Evolutionary conservation across 768 basidiomycete species (phyloP).

Genomic region (Tylopilus cervinicoccineus): DNA sequence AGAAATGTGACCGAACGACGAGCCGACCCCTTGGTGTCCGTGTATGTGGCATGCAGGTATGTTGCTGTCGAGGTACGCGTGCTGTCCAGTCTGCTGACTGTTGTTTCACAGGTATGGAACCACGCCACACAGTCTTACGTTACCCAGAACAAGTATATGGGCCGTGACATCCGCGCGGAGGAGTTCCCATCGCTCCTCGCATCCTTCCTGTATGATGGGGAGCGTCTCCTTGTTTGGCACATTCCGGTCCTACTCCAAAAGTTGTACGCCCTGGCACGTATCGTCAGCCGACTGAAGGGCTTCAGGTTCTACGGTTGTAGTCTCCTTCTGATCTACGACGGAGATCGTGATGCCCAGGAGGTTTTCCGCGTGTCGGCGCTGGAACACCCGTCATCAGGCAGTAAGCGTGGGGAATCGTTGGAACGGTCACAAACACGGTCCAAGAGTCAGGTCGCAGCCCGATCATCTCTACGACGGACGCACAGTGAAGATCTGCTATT

Average conservation of each 20-base stretch:
- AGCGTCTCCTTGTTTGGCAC: slow-evolving; percentile 80
- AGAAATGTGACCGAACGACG: slow-evolving; percentile 96
- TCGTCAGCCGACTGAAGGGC: slow-evolving; percentile 85
- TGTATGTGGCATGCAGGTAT: slow-evolving; percentile 98
- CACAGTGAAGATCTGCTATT: slow-evolving; percentile 77
- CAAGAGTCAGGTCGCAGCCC: slow-evolving; percentile 38
- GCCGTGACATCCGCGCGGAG: slow-evolving; percentile 81
- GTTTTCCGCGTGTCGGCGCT: slow-evolving; percentile 55
- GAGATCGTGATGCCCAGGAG: slow-evolving; percentile 85
- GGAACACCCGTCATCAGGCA: slow-evolving; percentile 62
- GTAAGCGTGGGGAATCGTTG: slow-evolving; percentile 74
- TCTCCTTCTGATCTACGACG: slow-evolving; percentile 95
- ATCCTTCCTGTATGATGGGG: slow-evolving; percentile 83
- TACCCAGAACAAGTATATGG: slow-evolving; percentile 95
- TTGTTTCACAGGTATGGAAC: slow-evolving; percentile 80
- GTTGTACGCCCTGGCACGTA: slow-evolving; percentile 88
- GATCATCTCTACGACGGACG: slow-evolving; percentile 58
- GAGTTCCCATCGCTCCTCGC: slow-evolving; percentile 81
- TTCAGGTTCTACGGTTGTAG: slow-evolving; percentile 98
- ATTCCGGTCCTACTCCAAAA: slow-evolving; percentile 90
- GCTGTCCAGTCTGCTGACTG: slow-evolving; percentile 5
- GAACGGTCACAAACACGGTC: slow-evolving; percentile 51
- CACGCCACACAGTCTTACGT: slow-evolving; percentile 75
- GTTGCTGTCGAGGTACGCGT: slow-evolving; percentile 24
- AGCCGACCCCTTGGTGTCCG: slow-evolving; percentile 87